These are phyloP conservation scores for Aquilaria yunnanensis DNA, from an alignment of 345 rosid genomes.

Conservation along the genomic window DNA sequence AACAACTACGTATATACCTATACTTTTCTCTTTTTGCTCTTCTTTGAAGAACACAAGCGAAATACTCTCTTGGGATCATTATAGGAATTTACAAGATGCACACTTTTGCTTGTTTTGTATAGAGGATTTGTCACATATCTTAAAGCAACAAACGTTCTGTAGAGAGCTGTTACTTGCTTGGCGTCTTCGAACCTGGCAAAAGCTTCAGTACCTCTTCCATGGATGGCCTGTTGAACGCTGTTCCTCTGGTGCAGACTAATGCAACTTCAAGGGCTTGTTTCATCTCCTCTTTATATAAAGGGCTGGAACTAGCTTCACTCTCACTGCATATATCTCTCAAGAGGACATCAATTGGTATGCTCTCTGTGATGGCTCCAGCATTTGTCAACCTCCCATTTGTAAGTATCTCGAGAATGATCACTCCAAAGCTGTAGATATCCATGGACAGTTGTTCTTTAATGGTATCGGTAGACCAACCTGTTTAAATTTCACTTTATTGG, in stretches of 20 bases:
- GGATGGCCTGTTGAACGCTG: slow-evolving; percentile 45
- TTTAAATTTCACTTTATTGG: neutral
- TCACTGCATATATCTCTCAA: slow-evolving; percentile 45
- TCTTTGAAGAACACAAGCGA: too few species aligned
- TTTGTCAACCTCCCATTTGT: slow-evolving; percentile 52
- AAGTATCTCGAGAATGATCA: slow-evolving; percentile 63
- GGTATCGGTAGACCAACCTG: slow-evolving; percentile 35
- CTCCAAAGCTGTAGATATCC: slow-evolving; percentile 72
- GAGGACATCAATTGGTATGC: slow-evolving; percentile 55
- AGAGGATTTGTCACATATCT: too few species aligned
- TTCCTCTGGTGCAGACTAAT: slow-evolving; percentile 57
- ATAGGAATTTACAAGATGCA: too few species aligned
- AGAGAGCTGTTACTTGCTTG: slow-evolving; percentile 19
- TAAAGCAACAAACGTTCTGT: neutral
- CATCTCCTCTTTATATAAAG: slow-evolving; percentile 38
- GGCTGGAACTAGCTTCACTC: slow-evolving; percentile 31
- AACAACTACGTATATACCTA: too few species aligned
- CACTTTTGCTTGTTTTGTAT: too few species aligned
- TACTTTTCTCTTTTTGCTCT: too few species aligned
- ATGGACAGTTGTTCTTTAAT: slow-evolving; percentile 38
- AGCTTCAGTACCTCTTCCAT: slow-evolving; percentile 68
- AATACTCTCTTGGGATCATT: too few species aligned
- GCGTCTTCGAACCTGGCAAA: slow-evolving; percentile 32
- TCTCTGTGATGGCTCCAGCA: slow-evolving; percentile 35
- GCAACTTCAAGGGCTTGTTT: slow-evolving; percentile 60